Base-by-base conservation (phyloP, 2,329 filamentous ascomycete genomes). In the Corinectria fuckeliana region DNA sequence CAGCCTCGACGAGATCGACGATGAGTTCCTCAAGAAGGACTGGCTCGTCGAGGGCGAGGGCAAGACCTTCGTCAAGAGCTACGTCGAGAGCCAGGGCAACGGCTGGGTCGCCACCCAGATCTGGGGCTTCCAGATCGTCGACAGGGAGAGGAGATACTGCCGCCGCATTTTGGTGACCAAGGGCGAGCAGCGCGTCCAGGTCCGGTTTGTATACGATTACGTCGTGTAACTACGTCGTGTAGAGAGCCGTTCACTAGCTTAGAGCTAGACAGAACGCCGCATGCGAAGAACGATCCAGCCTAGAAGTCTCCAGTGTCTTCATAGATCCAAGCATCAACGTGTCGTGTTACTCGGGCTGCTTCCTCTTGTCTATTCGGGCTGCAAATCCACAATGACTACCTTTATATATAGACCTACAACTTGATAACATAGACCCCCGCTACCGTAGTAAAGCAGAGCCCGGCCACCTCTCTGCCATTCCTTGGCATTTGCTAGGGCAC, bases 61-160 rank as follows among this genome's bases (percentile, higher is more conserved):
- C 72, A 81, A 82, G 60, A 84, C 87, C 65, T 82, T 87, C 70
- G 78, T 96, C 65, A 84, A 89, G 66, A 91, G 87, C 66, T 78
- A 82, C 39, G 84, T 92, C 48, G 76, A 80, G 74, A 86, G 78
- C 71, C 58, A 78, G 41, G 80, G 81, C 58, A 76, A 72, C 28
- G 84, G 81, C 9, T 88, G 85, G 85, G 78, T 77, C 20, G 85
- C 83, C 6, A 75, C 72, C 11, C 85, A 88, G 81, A 74, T 85
- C 61, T 88, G 86, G 86, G 85, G 85, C 1, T 88, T 88, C 72
- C 79, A 87, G 80, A 65, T 69, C 23, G 70, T 86, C 8, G 74
- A 82, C 7, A 84, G 82, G 11, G 76, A 81, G 78, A 74, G 86
- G 62, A 76, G 81, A 63, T 80, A 88, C 66, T 77, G 76, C 50